Percentiles rank a stretch among this genome's conserved stretches.
Conservation (phyloP, 352 stramenopile species). For the Phytophthora tentaculata region DNA sequence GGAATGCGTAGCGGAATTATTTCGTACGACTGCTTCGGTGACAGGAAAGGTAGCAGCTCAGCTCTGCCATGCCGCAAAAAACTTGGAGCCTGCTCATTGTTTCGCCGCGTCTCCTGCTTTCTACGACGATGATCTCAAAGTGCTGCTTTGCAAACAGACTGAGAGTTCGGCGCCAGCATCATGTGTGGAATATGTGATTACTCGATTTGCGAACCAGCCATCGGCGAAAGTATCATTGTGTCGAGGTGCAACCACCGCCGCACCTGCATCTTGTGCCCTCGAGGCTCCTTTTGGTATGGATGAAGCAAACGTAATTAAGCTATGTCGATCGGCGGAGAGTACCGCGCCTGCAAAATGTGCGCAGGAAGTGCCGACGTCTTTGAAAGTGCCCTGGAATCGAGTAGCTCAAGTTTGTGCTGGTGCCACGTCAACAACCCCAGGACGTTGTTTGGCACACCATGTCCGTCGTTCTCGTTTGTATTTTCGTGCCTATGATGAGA, state of each 20-base stretch:
- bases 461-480: slow-evolving; percentile 25
- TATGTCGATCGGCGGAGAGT: slow-evolving; percentile 46
- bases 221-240: slow-evolving; percentile 40
- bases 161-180: slow-evolving; percentile 40
- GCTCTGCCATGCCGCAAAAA: slow-evolving; percentile 40
- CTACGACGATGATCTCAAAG: slow-evolving; percentile 48
- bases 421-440: slow-evolving; percentile 45
- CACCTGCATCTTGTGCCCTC: slow-evolving; percentile 42
- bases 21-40: slow-evolving; percentile 6
- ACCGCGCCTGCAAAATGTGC: slow-evolving; percentile 49
- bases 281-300: slow-evolving; percentile 56
- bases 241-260: slow-evolving; percentile 30
- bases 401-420: slow-evolving; percentile 45
- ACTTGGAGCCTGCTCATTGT: slow-evolving; percentile 41
- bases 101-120: slow-evolving; percentile 38
- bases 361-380: slow-evolving; percentile 27
- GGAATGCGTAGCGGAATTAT: slow-evolving; percentile 34
- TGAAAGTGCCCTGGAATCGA: slow-evolving; percentile 36
- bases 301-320: slow-evolving; percentile 31
- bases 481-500: slow-evolving; percentile 24
- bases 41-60: slow-evolving; percentile 12
- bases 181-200: slow-evolving; percentile 38
- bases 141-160: slow-evolving; percentile 45
- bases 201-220: slow-evolving; percentile 22
- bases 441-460: slow-evolving; percentile 49